A percentile compares a stretch with the other conserved stretches of the same genome.
phyloP scores from a whole-genome alignment of 345 rosid genomes.

The Litchi chinensis region DNA sequence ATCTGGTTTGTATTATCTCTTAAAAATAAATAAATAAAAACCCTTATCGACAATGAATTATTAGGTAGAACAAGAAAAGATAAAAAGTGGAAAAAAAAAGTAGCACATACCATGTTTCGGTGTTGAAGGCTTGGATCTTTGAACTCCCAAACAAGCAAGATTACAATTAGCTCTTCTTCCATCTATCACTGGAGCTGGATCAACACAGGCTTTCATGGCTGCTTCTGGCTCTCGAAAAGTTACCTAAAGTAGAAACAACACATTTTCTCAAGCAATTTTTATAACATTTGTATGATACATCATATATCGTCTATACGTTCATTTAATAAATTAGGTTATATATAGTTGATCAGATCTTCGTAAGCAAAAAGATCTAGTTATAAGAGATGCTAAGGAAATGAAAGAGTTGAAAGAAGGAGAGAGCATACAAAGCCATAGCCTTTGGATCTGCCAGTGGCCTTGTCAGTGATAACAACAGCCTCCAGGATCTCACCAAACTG shows the following conservation, averaged over 20 bases:
- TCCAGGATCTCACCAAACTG: constrained; percentile 98
- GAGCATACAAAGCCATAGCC: constrained; percentile 94
- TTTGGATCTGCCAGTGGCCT: constrained; percentile 98
- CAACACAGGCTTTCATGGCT: constrained; percentile 90
- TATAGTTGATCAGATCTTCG: constrained; percentile 14
- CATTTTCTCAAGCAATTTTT: neutral
- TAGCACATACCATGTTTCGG: constrained; percentile 67
- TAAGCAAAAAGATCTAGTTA: neutral
- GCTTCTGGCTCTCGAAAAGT: constrained; percentile 94
- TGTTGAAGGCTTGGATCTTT: constrained; percentile 97
- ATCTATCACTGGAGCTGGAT: constrained; percentile 95
- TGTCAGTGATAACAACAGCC: constrained; percentile 97
- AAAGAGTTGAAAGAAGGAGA: neutral
- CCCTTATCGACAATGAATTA: neutral
- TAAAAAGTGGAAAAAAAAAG: neutral
- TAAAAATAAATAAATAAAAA: neutral
- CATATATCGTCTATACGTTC: neutral
- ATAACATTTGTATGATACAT: too few relatives aligned
- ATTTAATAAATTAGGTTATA: neutral
- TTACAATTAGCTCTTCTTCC: constrained; percentile 98
- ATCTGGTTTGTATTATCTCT: constrained; percentile 28
- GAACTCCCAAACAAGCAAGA: constrained; percentile 92
- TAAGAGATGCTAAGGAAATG: neutral
- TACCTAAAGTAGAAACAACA: constrained; percentile 49
- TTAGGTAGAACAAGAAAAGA: neutral